These are phyloP conservation scores for Cucumis hystrix DNA, from an alignment of 306 rosid species.

Conservation along the genomic window DNA sequence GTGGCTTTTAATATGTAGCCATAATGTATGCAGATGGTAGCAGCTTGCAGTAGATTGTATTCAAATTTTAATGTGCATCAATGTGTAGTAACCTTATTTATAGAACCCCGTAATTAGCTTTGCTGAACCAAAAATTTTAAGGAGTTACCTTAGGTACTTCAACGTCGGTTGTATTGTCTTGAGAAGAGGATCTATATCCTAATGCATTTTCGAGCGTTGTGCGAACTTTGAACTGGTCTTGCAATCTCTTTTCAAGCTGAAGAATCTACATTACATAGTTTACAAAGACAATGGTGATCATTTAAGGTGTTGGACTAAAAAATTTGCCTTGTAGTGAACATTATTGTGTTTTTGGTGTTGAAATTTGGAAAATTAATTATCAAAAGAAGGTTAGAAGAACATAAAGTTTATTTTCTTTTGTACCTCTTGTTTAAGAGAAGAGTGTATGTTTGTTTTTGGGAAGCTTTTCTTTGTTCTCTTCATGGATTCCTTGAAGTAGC, in stretches of 20 bases:
- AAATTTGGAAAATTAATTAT: not conserved
- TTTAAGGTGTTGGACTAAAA: not conserved
- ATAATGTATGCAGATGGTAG: not conserved
- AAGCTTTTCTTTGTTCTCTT: constrained; percentile 32
- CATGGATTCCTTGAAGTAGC: constrained; percentile 31
- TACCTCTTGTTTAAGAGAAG: constrained; percentile 80
- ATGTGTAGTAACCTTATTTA: not conserved
- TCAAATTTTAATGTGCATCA: not conserved
- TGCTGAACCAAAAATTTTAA: not conserved
- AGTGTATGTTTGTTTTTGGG: constrained; percentile 43
- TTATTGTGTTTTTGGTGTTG: not conserved
- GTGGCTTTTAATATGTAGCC: not conserved
- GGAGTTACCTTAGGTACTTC: constrained; percentile 56
- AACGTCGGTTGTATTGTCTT: constrained; percentile 21
- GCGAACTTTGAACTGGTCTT: constrained; percentile 71
- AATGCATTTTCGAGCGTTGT: constrained; percentile 60
- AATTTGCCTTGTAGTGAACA: not conserved
- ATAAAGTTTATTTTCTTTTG: constrained; percentile 6
- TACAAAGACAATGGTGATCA: not conserved
- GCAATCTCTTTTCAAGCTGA: constrained; percentile 73
- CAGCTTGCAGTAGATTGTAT: not conserved
- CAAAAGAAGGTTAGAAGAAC: not conserved
- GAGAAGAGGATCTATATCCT: constrained; percentile 51
- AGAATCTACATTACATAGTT: constrained; percentile 41
- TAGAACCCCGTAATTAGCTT: not conserved